These are phyloP conservation scores for Metarhizium robertsii DNA, from an alignment of 2,329 filamentous ascomycete species.

Conservation along the genomic window DNA sequence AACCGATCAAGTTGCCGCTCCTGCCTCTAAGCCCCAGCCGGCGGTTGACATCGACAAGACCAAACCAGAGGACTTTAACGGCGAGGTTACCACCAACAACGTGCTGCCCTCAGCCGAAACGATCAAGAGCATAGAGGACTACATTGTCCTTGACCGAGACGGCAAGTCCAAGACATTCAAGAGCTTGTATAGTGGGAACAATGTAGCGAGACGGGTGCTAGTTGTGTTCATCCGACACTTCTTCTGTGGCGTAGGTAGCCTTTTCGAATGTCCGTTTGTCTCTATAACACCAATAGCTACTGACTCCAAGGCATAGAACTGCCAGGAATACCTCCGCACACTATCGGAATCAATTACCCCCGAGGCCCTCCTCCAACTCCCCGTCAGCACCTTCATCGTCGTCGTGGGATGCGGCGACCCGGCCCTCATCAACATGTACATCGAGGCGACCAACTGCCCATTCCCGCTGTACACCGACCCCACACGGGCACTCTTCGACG, in stretches of 20 bases:
- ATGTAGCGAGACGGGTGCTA: conserved; percentile 48
- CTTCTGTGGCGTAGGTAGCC: conserved; percentile 61
- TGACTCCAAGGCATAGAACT: conserved; percentile 43
- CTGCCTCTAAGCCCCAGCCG: conserved; percentile 11
- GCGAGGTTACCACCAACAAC: conserved; percentile 46
- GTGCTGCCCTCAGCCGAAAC: conserved; percentile 40
- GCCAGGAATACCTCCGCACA: conserved; percentile 62
- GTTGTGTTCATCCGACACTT: conserved; percentile 72
- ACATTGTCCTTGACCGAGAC: conserved; percentile 50
- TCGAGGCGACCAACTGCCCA: conserved; percentile 49
- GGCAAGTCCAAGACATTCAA: conserved; percentile 53
- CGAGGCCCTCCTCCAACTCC: conserved; percentile 37
- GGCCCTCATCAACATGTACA: conserved; percentile 58
- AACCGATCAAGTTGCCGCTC: not conserved
- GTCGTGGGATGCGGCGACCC: conserved; percentile 67
- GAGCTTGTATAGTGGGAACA: conserved; percentile 49
- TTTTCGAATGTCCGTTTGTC: not conserved
- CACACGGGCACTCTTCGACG: conserved; percentile 52
- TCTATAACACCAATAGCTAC: not conserved
- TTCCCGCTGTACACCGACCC: conserved; percentile 76
- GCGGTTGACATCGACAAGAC: conserved; percentile 27
- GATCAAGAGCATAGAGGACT: conserved; percentile 42
- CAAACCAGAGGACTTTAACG: conserved; percentile 43
- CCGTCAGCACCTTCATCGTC: conserved; percentile 51
- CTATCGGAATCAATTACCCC: conserved; percentile 50